Evolutionary conservation across 192 early-diverging fungal species (phyloP).

Genomic region (Linnemannia schmuckeri): DNA sequence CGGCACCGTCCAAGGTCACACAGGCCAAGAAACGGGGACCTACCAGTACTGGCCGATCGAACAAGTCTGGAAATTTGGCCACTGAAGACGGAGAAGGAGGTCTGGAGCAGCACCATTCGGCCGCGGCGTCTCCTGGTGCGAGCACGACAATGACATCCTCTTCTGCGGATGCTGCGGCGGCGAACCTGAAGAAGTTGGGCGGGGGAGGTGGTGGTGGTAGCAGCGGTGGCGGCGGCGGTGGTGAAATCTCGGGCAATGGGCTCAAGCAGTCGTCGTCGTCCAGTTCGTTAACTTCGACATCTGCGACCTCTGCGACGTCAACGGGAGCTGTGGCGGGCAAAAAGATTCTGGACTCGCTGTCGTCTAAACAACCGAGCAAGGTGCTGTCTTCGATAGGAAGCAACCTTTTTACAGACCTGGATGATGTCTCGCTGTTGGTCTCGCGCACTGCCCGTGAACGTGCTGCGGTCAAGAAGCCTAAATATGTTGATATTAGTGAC

Average conservation of each 20-base stretch:
- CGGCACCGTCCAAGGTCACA: constrained; percentile 38
- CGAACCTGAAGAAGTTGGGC: not conserved
- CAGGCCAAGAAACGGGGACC: constrained; percentile 34
- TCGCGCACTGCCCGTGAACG: constrained; percentile 6
- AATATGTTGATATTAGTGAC: constrained; percentile 54
- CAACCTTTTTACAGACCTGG: constrained; percentile 31
- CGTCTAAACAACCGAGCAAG: constrained; percentile 12
- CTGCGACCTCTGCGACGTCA: constrained; percentile 23
- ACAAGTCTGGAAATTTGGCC: constrained; percentile 16
- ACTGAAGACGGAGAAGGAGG: not conserved
- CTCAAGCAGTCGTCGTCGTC: constrained; percentile 3
- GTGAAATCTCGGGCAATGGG: not conserved
- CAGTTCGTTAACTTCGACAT: not conserved
- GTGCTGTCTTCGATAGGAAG: constrained; percentile 6
- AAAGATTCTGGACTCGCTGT: constrained; percentile 20
- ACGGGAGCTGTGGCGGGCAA: constrained; percentile 35
- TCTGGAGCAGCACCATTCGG: not conserved
- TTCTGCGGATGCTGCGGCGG: not conserved
- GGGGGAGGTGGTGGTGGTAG: not conserved
- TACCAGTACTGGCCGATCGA: not conserved
- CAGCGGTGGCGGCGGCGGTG: not conserved
- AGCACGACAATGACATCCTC: not conserved
- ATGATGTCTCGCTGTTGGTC: constrained; percentile 35
- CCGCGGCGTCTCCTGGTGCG: not conserved
- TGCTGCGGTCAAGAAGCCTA: constrained; percentile 33